Conservation (phyloP, 768 basidiomycete species). For the Sarcodon sp. region DNA sequence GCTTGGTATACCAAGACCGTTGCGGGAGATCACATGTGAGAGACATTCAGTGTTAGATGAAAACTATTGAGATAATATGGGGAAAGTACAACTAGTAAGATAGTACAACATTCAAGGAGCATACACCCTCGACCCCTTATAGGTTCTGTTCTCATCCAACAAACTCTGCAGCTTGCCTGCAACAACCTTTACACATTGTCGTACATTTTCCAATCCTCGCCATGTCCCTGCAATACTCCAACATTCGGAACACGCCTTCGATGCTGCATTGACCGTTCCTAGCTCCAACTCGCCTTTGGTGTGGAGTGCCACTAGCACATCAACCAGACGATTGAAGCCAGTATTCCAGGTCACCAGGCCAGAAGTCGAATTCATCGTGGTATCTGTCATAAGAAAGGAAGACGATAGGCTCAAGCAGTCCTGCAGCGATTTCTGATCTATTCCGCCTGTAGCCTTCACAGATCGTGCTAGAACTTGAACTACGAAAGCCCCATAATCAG, state of each 20-base stretch:
- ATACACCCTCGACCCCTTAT: conserved; percentile 23
- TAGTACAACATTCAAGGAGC: conserved; percentile 11
- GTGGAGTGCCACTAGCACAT: conserved; percentile 64
- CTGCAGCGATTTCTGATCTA: conserved; percentile 52
- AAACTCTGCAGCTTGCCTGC: conserved; percentile 47
- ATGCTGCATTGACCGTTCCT: conserved; percentile 64
- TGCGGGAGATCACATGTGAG: background rate
- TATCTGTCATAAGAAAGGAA: conserved; percentile 70
- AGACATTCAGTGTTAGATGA: no score
- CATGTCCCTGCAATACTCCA: conserved; percentile 64
- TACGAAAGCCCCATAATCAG: conserved; percentile 52
- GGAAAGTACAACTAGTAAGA: background rate
- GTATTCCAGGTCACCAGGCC: conserved; percentile 52
- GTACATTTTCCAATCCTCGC: conserved; percentile 51
- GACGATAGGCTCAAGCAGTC: conserved; percentile 59
- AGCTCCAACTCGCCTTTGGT: conserved; percentile 52
- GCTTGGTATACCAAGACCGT: no score
- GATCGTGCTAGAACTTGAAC: conserved; percentile 38
- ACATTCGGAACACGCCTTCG: conserved; percentile 65
- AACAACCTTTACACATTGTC: conserved; percentile 46
- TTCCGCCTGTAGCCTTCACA: conserved; percentile 27
- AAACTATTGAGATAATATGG: background rate
- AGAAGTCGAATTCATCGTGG: conserved; percentile 41
- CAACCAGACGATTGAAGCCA: conserved; percentile 59
- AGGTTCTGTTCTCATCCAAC: conserved; percentile 38